Conservation (phyloP, 441 rosid species). For the Syzygium syzygioides region DNA sequence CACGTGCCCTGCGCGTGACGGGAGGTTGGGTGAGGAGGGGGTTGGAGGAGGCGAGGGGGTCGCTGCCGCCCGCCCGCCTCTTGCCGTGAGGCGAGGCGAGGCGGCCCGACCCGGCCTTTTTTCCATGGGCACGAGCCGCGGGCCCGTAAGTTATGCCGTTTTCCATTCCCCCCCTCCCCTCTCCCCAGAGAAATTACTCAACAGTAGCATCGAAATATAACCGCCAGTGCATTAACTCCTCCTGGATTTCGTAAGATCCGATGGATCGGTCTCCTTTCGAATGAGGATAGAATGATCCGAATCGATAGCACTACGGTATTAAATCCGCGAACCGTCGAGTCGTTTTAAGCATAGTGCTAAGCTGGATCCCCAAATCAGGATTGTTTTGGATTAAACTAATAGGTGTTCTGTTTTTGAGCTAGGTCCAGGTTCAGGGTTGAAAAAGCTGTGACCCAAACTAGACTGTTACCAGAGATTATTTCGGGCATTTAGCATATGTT, state of each 20-base stretch:
- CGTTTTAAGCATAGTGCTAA: too few species aligned
- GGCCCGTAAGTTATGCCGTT: too few species aligned
- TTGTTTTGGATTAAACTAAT: not conserved
- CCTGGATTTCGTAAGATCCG: not conserved
- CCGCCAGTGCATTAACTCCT: not conserved
- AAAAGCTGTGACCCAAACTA: not conserved
- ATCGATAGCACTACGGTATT: not conserved
- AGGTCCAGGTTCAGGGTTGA: not conserved
- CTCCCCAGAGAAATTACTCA: too few species aligned
- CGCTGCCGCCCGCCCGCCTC: not conserved
- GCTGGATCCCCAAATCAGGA: not conserved
- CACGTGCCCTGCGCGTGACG: not conserved
- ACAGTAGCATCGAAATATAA: fast-evolving
- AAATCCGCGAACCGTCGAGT: not conserved
- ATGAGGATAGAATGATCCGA: fast-evolving
- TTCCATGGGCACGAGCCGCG: too few species aligned
- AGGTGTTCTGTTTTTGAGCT: not conserved
- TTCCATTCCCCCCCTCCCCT: too few species aligned
- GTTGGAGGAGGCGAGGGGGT: too few species aligned
- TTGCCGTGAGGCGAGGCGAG: fast-evolving
- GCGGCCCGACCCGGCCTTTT: fast-evolving
- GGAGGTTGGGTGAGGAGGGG: not conserved
- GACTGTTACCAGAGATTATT: too few species aligned
- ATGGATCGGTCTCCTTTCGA: not conserved
- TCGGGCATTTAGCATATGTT: not conserved